Evolutionary conservation across 495 filamentous ascomycete species (phyloP), one percentile per base, ranked within the genome.

Genomic region (Entonaema liquescens): DNA sequence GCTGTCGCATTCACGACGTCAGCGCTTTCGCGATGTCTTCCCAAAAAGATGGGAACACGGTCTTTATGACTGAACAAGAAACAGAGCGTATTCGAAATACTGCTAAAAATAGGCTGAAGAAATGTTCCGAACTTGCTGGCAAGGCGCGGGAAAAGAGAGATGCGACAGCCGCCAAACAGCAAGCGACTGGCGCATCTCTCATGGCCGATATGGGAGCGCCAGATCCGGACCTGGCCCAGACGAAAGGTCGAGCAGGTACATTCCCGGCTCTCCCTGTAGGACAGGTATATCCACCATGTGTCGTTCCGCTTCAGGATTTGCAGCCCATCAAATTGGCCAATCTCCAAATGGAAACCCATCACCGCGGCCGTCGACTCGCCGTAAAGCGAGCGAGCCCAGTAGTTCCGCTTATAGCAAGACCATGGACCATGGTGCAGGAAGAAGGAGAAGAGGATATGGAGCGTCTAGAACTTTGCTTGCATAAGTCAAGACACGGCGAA

Each of bases 331-430:
- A 64, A 29, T 40, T 74, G 17, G 54, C 65, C 29, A 77, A 80
- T 44, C 67, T 87, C 2, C 47, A 17, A 23, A 69, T 84, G 15
- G 83, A 86, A 29, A 85, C 79, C 13, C 84, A 85, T 67, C 82
- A 86, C 65, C 76, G 82, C 15, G 82, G 79, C 2, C 59, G 19
- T 13, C 81, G 79, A 38, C 23, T 83, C 33, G 68, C 80, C 1
- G 33, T 83, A 7, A 77, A 77, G 66, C 73, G 59, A 6, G 55
- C 28, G 19, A 68, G 65, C 40, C 79, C n/a, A 57, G 80, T 57
- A 78, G 79, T 35, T 67, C 71, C 50, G 28, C 36, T 79, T 77
- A 63, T 80, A 75, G 19, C 78, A 63, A 9, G 72, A 79, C 44
- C 79, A 74, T 72, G 70, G 71, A 66, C 70, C 7, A 67, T 85